A percentile compares a stretch with the other conserved stretches of the same genome.
phyloP scores from a whole-genome alignment of 257 asterid species.

The Buddleja alternifolia region DNA sequence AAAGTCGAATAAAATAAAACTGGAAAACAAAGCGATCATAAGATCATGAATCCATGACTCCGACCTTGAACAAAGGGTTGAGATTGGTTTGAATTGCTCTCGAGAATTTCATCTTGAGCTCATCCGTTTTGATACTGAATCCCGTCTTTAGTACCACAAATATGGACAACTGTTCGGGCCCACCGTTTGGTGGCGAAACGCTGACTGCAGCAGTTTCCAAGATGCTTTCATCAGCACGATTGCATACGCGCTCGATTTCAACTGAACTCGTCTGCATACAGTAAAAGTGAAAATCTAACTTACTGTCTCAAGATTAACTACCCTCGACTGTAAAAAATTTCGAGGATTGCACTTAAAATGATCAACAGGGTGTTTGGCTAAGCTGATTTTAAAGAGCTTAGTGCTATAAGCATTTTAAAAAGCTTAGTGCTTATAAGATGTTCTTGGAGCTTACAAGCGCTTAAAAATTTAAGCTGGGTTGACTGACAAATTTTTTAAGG shows the following conservation, averaged over 20 bases:
- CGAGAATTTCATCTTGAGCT: constrained; percentile 59
- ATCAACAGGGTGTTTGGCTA: neutral
- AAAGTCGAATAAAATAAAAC: neutral
- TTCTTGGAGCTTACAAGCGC: too few species aligned
- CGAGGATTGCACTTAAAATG: neutral
- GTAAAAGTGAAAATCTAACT: neutral
- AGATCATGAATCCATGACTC: neutral
- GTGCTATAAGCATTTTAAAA: too few species aligned
- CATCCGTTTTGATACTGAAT: constrained; percentile 40
- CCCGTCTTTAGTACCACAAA: constrained; percentile 79
- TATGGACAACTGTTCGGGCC: constrained; percentile 77
- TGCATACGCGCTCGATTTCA: constrained; percentile 84
- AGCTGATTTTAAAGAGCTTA: too few species aligned
- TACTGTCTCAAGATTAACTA: neutral
- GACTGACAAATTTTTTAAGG: too few species aligned
- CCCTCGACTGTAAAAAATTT: neutral
- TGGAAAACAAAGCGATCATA: neutral
- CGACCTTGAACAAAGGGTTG: constrained; percentile 91
- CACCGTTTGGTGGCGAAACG: constrained; percentile 69
- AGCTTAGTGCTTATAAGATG: too few species aligned
- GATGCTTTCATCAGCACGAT: constrained; percentile 66
- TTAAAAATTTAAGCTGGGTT: too few species aligned
- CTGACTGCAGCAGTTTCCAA: constrained; percentile 91
- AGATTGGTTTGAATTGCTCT: constrained; percentile 74
- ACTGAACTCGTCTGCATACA: constrained; percentile 75